Evolutionary conservation across 768 basidiomycete genomes (phyloP).

Genomic region (Hygrophoropsis aurantiaca): DNA sequence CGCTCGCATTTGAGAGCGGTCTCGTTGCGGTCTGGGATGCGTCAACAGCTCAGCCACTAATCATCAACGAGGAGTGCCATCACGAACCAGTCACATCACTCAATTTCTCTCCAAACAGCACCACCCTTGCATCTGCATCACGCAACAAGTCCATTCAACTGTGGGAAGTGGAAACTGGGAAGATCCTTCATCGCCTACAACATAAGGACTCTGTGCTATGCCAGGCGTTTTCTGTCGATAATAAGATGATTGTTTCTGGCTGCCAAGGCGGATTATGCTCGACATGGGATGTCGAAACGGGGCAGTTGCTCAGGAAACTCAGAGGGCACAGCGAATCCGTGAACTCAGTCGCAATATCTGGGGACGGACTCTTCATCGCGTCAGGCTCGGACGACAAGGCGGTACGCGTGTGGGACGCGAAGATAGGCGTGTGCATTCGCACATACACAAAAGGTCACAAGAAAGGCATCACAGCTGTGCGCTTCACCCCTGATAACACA

Average conservation of each 20-base stretch:
- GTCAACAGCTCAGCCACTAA: conserved; percentile 14
- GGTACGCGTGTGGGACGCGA: conserved; percentile 23
- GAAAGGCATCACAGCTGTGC: conserved; percentile 14
- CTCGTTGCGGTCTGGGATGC: conserved; percentile 19
- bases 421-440: conserved; percentile 15
- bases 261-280: conserved; percentile 12
- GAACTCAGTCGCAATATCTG: conserved; percentile 20
- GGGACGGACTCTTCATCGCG: conserved; percentile 12
- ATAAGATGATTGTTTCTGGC: conserved; percentile 12
- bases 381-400: conserved; percentile 21
- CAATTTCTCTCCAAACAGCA: conserved; percentile 15
- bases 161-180: too few relatives aligned
- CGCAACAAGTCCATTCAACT: too few relatives aligned
- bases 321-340: conserved; percentile 16
- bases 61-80: conserved; percentile 16
- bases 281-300: conserved; percentile 11
- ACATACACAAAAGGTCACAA: conserved; percentile 12
- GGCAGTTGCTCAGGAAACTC: conserved; percentile 9
- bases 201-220: conserved; percentile 15
- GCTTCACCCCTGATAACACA: conserved; percentile 15
- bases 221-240: conserved; percentile 19
- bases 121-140: conserved; percentile 17
- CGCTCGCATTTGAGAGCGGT: too few relatives aligned
- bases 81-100: conserved; percentile 12
- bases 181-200: conserved; percentile 9